Evolutionary conservation across 2,329 filamentous ascomycete species (phyloP).

Genomic region (Gnomoniopsis smithogilvyi): DNA sequence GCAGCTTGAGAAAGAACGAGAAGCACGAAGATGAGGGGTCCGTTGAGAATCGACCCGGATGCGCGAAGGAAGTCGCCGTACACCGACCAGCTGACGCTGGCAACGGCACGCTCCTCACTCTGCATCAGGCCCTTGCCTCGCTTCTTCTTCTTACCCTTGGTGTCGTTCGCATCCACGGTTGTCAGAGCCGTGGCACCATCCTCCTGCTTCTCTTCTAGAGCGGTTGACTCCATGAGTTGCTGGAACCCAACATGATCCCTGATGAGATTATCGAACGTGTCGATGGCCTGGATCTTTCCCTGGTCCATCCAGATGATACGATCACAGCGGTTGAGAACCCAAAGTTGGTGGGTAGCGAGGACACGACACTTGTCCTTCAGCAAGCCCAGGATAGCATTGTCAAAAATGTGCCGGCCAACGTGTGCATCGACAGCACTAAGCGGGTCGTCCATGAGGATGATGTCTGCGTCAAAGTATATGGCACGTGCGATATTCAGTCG

Average conservation of each 20-base stretch:
- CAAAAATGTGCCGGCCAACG: conserved; percentile 76
- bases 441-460: conserved; percentile 68
- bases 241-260: conserved; percentile 72
- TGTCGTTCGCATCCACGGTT: conserved; percentile 34
- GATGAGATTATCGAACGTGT: conserved; percentile 90
- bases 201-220: conserved; percentile 63
- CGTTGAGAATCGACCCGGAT: conserved; percentile 52
- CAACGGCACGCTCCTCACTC: conserved; percentile 41
- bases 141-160: conserved; percentile 45
- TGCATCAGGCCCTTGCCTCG: conserved; percentile 69
- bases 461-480: conserved; percentile 67
- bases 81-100: conserved; percentile 53
- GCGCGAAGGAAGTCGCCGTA: conserved; percentile 61
- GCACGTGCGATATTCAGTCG: conserved; percentile 88
- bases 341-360: conserved; percentile 90
- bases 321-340: conserved; percentile 87
- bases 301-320: conserved; percentile 91
- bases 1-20: conserved; percentile 58
- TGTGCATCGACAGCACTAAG: conserved; percentile 68
- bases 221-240: conserved; percentile 80
- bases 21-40: conserved; percentile 46
- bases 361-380: conserved; percentile 87
- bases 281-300: conserved; percentile 78
- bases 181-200: conserved; percentile 43
- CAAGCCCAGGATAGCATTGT: conserved; percentile 87